Percentiles rank a stretch among this genome's conserved stretches.
Conservation (phyloP, 2,329 filamentous ascomycete genomes). For the Fusarium sp. region DNA sequence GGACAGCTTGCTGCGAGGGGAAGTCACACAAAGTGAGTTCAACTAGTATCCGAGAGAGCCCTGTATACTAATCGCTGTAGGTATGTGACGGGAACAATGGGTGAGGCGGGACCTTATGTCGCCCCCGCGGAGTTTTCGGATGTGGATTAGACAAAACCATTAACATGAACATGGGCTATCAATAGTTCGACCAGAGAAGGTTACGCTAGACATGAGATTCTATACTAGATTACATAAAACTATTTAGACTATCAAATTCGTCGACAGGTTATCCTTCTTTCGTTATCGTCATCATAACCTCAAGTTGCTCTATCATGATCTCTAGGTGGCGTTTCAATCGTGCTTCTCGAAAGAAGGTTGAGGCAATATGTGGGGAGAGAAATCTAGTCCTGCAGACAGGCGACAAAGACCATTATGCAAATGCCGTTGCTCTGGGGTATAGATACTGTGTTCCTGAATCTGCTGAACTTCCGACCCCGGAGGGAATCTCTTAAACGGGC, state of each 20-base stretch:
- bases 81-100: conserved; percentile 59
- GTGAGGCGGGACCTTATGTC: conserved; percentile 55
- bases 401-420: conserved; percentile 1
- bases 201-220: background rate
- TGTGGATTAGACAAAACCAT: conserved; percentile 50
- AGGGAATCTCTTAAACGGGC: background rate
- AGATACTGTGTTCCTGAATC: background rate
- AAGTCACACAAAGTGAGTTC: conserved; percentile 73
- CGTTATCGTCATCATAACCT: background rate
- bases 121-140: conserved; percentile 54
- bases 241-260: background rate
- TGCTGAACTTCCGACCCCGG: conserved; percentile 3
- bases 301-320: background rate
- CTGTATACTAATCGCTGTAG: conserved; percentile 46
- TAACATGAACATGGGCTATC: background rate
- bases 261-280: background rate
- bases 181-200: background rate
- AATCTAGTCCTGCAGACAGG: conserved; percentile 32
- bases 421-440: conserved; percentile 4
- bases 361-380: conserved; percentile 29
- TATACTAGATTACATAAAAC: background rate
- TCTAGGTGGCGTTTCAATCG: background rate
- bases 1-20: conserved; percentile 72
- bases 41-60: fast-evolving
- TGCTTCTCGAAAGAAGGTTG: conserved; percentile 47